Conservation (phyloP, 345 rosid genomes). For the Noccaea caerulescens region DNA sequence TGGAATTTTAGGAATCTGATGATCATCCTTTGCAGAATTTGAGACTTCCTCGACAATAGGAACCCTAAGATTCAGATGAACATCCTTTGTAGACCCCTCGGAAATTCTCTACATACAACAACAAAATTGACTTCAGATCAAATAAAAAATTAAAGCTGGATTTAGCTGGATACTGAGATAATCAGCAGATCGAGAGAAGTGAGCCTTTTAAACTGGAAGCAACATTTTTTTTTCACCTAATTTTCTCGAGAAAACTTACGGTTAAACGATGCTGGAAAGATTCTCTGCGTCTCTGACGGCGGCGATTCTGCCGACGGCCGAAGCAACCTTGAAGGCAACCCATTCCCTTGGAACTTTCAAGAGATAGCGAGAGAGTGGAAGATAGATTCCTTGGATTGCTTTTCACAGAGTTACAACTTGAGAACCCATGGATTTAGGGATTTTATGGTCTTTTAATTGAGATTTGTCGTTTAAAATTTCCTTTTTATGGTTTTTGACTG, state of each 20-base stretch:
- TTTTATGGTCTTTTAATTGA: too few species aligned
- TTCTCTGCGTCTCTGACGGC: slow-evolving; percentile 52
- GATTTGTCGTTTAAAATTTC: too few species aligned
- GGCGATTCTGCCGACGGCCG: slow-evolving; percentile 73
- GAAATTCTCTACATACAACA: slow-evolving; percentile 34
- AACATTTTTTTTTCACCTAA: neutral
- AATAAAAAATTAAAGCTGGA: neutral
- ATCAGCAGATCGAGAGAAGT: neutral
- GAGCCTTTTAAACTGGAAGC: neutral
- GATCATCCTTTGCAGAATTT: neutral
- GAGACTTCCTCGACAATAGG: slow-evolving; percentile 14
- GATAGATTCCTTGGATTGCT: neutral
- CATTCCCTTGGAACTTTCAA: slow-evolving; percentile 47
- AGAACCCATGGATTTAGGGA: too few species aligned
- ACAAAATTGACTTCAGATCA: neutral
- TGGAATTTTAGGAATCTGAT: neutral
- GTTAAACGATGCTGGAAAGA: slow-evolving; percentile 59
- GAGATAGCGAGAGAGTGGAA: slow-evolving; percentile 11
- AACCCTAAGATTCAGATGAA: slow-evolving; percentile 16
- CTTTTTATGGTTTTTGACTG: too few species aligned
- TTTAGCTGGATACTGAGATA: neutral
- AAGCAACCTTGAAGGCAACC: slow-evolving; percentile 92
- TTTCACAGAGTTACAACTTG: neutral
- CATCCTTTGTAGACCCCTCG: slow-evolving; percentile 16
- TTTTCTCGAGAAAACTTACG: slow-evolving; percentile 43